phyloP scores from a whole-genome alignment of 2,329 filamentous ascomycete genomes.

The Rutstroemia sp. region DNA sequence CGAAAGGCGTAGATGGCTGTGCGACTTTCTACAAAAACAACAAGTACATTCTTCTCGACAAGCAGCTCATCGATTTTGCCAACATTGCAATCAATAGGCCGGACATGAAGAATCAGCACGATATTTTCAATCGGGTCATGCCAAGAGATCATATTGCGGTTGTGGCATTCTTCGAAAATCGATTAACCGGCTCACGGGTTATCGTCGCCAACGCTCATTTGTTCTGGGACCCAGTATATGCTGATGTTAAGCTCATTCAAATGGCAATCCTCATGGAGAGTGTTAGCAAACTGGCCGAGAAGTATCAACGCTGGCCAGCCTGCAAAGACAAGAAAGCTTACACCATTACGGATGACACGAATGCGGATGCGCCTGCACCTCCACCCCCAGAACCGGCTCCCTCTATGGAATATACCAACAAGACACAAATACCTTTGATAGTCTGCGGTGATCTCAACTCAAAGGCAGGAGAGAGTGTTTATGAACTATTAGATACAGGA shows the following conservation, averaged over 20 bases:
- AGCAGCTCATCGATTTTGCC: slow-evolving; percentile 87
- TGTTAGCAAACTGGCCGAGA: slow-evolving; percentile 77
- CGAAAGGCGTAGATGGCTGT: slow-evolving; percentile 87
- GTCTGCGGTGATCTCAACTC: slow-evolving; percentile 98
- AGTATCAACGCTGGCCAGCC: slow-evolving; percentile 71
- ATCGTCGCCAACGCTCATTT: slow-evolving; percentile 93
- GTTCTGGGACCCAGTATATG: slow-evolving; percentile 85
- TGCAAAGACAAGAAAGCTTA: slow-evolving; percentile 65
- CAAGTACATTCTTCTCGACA: slow-evolving; percentile 91
- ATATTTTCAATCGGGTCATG: slow-evolving; percentile 98
- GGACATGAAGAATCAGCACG: slow-evolving; percentile 95
- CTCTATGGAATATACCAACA: slow-evolving; percentile 78
- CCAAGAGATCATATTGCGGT: slow-evolving; percentile 95
- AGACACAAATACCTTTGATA: slow-evolving; percentile 81
- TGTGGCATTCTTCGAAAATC: slow-evolving; percentile 86
- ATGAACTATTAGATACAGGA: slow-evolving; percentile 80
- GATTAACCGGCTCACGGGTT: slow-evolving; percentile 78
- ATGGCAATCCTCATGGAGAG: slow-evolving; percentile 93
- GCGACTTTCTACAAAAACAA: slow-evolving; percentile 94
- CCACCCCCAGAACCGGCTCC: slow-evolving; percentile 61
- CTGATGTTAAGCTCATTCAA: slow-evolving; percentile 95
- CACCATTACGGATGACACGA: slow-evolving; percentile 33
- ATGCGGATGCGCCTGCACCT: slow-evolving; percentile 42
- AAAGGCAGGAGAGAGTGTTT: slow-evolving; percentile 76
- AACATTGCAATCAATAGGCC: slow-evolving; percentile 88